These are phyloP conservation scores for Acer yangbiense DNA, from an alignment of 345 rosid genomes.

Conservation along the genomic window DNA sequence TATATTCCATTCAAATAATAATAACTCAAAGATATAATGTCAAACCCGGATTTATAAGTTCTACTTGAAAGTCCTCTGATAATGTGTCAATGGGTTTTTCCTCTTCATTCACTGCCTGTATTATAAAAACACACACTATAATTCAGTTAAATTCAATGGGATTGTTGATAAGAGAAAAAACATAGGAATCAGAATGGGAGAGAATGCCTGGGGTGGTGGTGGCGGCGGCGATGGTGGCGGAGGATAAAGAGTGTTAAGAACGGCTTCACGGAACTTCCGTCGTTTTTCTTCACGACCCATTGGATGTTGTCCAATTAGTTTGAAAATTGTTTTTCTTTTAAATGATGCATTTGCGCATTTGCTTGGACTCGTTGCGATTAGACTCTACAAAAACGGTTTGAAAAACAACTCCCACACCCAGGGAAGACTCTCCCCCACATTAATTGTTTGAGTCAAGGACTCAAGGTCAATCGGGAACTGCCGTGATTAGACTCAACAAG, in stretches of 20 bases:
- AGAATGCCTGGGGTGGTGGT: constrained; percentile 24
- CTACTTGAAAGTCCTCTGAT: constrained; percentile 30
- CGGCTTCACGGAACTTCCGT: constrained; percentile 63
- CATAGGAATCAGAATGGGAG: constrained; percentile 7
- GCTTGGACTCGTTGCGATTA: too few species aligned
- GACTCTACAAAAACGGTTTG: too few species aligned
- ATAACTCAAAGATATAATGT: neutral
- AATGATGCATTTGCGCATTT: too few species aligned
- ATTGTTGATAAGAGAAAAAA: neutral
- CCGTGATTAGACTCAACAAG: too few species aligned
- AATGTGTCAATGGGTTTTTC: constrained; percentile 16
- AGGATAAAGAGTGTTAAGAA: constrained; percentile 62
- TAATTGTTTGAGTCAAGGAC: too few species aligned
- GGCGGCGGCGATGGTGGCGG: constrained; percentile 28
- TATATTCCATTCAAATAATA: neutral
- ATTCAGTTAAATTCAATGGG: neutral
- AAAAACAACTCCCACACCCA: too few species aligned
- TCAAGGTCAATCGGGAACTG: too few species aligned
- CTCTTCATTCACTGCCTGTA: constrained; percentile 25
- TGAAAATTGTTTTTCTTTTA: neutral
- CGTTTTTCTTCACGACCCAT: constrained; percentile 65
- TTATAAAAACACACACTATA: neutral
- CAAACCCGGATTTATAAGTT: constrained; percentile 52
- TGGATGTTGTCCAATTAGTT: neutral
- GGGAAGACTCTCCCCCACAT: too few species aligned